Evolutionary conservation across 306 rosid genomes (phyloP), one percentile per base, ranked within the genome.

Genomic region (Castanospermum australe): DNA sequence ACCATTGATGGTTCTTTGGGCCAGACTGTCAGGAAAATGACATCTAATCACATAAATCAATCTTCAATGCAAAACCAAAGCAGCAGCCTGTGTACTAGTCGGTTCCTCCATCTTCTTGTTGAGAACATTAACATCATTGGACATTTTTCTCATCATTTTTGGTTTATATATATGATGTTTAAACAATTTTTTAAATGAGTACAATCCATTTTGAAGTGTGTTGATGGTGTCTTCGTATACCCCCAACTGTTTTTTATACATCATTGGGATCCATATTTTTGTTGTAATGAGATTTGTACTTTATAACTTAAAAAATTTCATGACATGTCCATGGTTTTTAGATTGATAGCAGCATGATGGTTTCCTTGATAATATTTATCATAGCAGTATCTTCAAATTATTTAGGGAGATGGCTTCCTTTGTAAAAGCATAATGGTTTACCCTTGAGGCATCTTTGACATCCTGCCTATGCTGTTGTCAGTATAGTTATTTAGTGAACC

Each of bases 381-480:
- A 36, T 62, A 17, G 25, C 47, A 71, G 36, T 28, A 56, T 78
- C 61, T 73, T 72, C 47, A 17, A 36, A 59, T 15, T 67, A 42
- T 67, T 60, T 64, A 20, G 36, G 60, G 33, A 10, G 35, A 55
- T 67, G 2, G 41, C 56, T 67, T n/a, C 55, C 41, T 32, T 39
- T 41, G 20, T 56, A 17, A 63, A 64, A 71, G 70, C 71, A 77
- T 52, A 42, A 6, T 74, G 68, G 74, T 28, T 73, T 60, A n/a
- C n/a, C 35, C 45, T 75, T 55, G 18, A 42, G 41, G 28, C 30
- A 69, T 62, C 32, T 76, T 56, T 45, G 57, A 69, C 48, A 25
- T 20, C 47, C n/a, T 65, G 50, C 76, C 36, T 36, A 28, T 84
- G 55, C 47, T 77, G 59, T 69, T 38, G 61, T 51, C 41, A 80